Evolutionary conservation across 306 rosid genomes (phyloP).

Genomic region (Pterocarpus santalinus): DNA sequence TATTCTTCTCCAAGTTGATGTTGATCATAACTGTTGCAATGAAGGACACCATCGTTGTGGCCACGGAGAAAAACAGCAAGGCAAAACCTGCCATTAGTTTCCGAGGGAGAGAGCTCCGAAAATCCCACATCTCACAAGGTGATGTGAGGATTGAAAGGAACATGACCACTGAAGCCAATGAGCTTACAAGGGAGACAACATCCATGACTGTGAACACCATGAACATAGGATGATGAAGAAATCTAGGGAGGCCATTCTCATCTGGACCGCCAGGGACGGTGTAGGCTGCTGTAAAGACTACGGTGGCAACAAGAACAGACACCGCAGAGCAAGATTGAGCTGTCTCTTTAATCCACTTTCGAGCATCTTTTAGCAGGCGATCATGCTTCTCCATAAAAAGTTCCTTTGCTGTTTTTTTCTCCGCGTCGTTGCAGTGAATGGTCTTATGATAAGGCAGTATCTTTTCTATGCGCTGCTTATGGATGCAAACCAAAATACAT

Average conservation of each 20-base stretch:
- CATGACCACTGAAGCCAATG: conserved; percentile 41
- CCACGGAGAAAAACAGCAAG: conserved; percentile 53
- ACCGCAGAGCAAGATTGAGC: conserved; percentile 58
- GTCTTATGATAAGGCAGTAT: conserved; percentile 48
- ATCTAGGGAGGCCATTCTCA: too few species aligned
- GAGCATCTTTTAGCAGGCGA: conserved; percentile 39
- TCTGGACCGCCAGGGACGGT: too few species aligned
- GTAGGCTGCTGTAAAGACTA: too few species aligned
- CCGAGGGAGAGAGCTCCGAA: conserved; percentile 43
- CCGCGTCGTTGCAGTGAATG: conserved; percentile 39
- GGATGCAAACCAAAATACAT: not conserved
- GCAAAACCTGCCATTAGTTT: too few species aligned
- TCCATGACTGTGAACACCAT: too few species aligned
- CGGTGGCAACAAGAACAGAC: conserved; percentile 51
- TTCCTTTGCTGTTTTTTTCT: conserved; percentile 43
- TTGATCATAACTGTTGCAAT: conserved; percentile 52
- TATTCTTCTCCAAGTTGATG: conserved; percentile 40
- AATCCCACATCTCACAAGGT: conserved; percentile 56
- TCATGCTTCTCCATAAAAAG: conserved; percentile 43
- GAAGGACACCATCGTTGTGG: conserved; percentile 50
- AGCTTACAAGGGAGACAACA: too few species aligned
- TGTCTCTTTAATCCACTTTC: conserved; percentile 52
- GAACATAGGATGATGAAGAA: too few species aligned
- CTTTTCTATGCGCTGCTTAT: conserved; percentile 44
- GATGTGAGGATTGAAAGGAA: conserved; percentile 56